Percentiles rank a stretch among this genome's conserved stretches.
Conservation (phyloP, 106 monocot species). For the Acanthochlamys bracteata region DNA sequence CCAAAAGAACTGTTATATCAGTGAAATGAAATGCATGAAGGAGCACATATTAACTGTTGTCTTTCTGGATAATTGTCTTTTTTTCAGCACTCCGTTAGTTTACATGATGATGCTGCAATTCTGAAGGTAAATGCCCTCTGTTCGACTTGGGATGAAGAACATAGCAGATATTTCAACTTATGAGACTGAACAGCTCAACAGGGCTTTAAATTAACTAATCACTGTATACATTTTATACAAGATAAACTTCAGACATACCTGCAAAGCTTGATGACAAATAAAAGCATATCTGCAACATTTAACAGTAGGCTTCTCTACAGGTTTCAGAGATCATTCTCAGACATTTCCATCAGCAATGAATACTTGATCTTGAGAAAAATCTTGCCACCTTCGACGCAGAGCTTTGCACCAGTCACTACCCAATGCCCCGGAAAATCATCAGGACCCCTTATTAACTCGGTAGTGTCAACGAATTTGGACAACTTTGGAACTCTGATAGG, state of each 20-base stretch:
- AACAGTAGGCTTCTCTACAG: too few relatives aligned
- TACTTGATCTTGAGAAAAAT: conserved; percentile 66
- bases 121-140: conserved; percentile 25
- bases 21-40: too few relatives aligned
- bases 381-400: conserved; percentile 47
- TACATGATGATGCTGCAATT: conserved; percentile 45
- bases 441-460: conserved; percentile 47
- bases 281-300: too few relatives aligned
- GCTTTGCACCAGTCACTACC: conserved; percentile 72
- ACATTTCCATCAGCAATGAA: conserved; percentile 34
- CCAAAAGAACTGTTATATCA: too few relatives aligned
- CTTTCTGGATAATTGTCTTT: not conserved
- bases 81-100: conserved; percentile 41
- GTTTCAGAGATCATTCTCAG: conserved; percentile 30
- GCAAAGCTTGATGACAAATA: too few relatives aligned
- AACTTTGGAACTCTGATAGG: conserved; percentile 34
- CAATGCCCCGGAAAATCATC: conserved; percentile 72
- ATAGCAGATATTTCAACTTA: too few relatives aligned
- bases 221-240: too few relatives aligned
- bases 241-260: too few relatives aligned
- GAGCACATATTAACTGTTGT: too few relatives aligned
- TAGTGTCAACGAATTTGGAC: conserved; percentile 42
- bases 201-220: too few relatives aligned
- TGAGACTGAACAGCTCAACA: too few relatives aligned
- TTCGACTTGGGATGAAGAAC: too few relatives aligned